These are phyloP conservation scores for Exophiala sideris DNA, from an alignment of 2,329 filamentous ascomycete species.

Conservation along the genomic window DNA sequence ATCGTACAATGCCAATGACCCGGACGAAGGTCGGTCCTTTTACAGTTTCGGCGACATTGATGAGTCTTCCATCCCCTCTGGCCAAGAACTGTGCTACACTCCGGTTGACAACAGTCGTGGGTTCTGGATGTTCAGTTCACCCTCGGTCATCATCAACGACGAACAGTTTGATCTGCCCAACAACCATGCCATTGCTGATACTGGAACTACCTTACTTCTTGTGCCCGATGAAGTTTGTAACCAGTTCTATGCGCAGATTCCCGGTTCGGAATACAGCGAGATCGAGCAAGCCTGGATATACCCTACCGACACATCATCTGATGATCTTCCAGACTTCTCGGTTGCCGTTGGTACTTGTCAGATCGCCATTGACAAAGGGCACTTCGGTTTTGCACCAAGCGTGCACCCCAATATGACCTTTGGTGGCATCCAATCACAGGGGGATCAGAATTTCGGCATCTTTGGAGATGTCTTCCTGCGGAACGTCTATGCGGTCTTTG, in stretches of 20 bases:
- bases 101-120: constrained; percentile 62
- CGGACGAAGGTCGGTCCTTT: constrained; percentile 53
- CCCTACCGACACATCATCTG: constrained; percentile 51
- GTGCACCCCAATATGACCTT: constrained; percentile 54
- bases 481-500: constrained; percentile 63
- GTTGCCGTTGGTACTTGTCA: constrained; percentile 62
- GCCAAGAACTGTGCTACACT: constrained; percentile 57
- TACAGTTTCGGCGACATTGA: constrained; percentile 74
- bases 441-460: constrained; percentile 58
- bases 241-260: constrained; percentile 62
- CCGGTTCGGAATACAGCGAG: constrained; percentile 56
- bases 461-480: constrained; percentile 63
- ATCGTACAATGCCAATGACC: constrained; percentile 47
- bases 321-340: constrained; percentile 58
- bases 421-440: constrained; percentile 64
- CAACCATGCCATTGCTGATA: constrained; percentile 69
- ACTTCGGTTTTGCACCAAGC: constrained; percentile 53
- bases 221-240: constrained; percentile 60
- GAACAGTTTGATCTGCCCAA: constrained; percentile 47
- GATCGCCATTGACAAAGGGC: constrained; percentile 61
- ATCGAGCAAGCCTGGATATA: constrained; percentile 62
- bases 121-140: constrained; percentile 65
- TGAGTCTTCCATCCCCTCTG: constrained; percentile 55
- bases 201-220: constrained; percentile 66
- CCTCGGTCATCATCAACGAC: constrained; percentile 57